These are phyloP conservation scores for Davidsoniella neocaledoniae DNA, from an alignment of 2,329 filamentous ascomycete species.

Conservation along the genomic window DNA sequence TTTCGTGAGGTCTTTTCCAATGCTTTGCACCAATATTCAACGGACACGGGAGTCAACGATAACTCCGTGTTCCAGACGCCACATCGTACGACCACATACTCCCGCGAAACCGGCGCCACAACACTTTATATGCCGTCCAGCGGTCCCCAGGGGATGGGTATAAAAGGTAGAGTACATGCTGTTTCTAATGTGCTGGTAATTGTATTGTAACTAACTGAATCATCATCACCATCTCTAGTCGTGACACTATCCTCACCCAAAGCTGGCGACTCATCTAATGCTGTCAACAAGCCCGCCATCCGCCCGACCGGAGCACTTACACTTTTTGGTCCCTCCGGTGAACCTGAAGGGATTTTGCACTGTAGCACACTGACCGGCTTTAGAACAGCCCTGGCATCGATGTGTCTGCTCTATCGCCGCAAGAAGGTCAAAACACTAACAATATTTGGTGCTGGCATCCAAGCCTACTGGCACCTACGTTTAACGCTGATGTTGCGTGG, in stretches of 20 bases:
- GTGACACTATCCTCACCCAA: slow-evolving; percentile 40
- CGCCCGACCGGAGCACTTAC: slow-evolving; percentile 50
- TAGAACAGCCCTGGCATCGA: slow-evolving; percentile 57
- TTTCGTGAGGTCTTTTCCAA: slow-evolving; percentile 32
- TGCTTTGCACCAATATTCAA: slow-evolving; percentile 46
- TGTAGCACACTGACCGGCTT: slow-evolving; percentile 64
- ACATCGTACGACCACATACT: slow-evolving; percentile 31
- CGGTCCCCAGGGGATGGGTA: slow-evolving; percentile 43
- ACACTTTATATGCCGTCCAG: slow-evolving; percentile 63
- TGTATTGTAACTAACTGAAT: too few species aligned
- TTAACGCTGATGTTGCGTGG: slow-evolving; percentile 61
- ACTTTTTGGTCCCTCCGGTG: slow-evolving; percentile 45
- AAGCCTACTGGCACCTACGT: slow-evolving; percentile 89
- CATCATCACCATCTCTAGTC: slow-evolving; percentile 25
- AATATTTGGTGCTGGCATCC: slow-evolving; percentile 75
- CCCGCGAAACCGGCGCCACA: slow-evolving; percentile 32
- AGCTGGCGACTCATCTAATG: slow-evolving; percentile 13
- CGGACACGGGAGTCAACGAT: slow-evolving; percentile 28
- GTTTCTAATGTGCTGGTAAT: not conserved
- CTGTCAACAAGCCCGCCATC: slow-evolving; percentile 20
- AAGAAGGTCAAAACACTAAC: slow-evolving; percentile 56
- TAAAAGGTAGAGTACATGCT: slow-evolving; percentile 37
- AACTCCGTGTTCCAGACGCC: slow-evolving; percentile 37
- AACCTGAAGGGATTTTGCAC: slow-evolving; percentile 51
- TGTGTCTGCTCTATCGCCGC: slow-evolving; percentile 48